phyloP scores from a whole-genome alignment of 768 basidiomycete species.

The Crepidotus variabilis region DNA sequence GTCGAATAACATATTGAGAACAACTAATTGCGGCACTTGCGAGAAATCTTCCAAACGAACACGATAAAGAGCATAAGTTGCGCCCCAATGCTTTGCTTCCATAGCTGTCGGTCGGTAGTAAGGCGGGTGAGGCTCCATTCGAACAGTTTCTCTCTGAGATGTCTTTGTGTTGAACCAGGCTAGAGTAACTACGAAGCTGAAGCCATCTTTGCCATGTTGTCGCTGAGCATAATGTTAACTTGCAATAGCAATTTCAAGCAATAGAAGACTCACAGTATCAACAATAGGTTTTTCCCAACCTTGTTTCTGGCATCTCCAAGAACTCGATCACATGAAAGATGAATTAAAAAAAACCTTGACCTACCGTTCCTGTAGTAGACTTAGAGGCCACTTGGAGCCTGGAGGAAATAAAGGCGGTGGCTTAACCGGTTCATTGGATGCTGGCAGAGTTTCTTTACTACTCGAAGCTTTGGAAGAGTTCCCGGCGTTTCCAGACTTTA shows the following conservation, averaged over 20 bases:
- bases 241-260: conserved; percentile 3
- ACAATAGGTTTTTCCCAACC: conserved; percentile 85
- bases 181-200: conserved; percentile 68
- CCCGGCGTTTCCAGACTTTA: conserved; percentile 88
- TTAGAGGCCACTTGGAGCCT: conserved; percentile 82
- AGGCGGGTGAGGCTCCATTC: conserved; percentile 71
- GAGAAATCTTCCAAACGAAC: conserved; percentile 44
- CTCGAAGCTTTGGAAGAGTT: conserved; percentile 65
- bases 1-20: conserved; percentile 22
- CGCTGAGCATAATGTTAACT: conserved; percentile 29
- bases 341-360: background rate
- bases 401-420: conserved; percentile 73
- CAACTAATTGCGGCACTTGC: conserved; percentile 5
- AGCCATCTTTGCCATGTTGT: conserved; percentile 37
- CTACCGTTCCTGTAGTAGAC: conserved; percentile 75
- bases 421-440: conserved; percentile 22
- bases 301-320: conserved; percentile 73
- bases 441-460: conserved; percentile 10
- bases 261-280: conserved; percentile 53
- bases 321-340: conserved; percentile 1
- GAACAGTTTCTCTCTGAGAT: conserved; percentile 62
- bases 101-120: conserved; percentile 61
- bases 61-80: conserved; percentile 82
- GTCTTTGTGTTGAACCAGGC: conserved; percentile 66
- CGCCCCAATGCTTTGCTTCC: conserved; percentile 91